Conservation (phyloP, 192 early-diverging fungal species). For the Gryganskiella cystojenkinii region DNA sequence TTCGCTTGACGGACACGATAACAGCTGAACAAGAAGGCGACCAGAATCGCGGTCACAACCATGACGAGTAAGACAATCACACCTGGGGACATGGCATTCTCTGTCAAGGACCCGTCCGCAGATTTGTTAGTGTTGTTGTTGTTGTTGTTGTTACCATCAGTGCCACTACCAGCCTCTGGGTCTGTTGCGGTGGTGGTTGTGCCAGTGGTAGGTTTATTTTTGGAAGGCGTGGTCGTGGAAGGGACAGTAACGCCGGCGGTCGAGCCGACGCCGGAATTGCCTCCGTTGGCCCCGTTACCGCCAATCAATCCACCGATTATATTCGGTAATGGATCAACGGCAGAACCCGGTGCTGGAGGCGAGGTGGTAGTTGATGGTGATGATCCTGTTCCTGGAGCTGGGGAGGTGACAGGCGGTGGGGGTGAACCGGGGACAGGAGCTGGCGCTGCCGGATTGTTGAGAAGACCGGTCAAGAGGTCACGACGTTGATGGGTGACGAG, state of each 20-base stretch:
- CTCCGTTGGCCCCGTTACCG: background rate
- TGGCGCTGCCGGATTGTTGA: too few species aligned
- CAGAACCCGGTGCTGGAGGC: too few species aligned
- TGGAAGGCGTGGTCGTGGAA: background rate
- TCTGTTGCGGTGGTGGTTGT: too few species aligned
- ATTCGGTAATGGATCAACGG: background rate
- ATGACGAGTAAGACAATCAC: constrained; percentile 22
- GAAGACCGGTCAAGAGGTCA: too few species aligned
- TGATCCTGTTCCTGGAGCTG: background rate
- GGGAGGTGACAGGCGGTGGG: too few species aligned
- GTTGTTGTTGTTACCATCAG: background rate
- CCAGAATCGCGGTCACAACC: constrained; percentile 4
- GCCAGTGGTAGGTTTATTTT: too few species aligned
- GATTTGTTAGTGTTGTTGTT: background rate
- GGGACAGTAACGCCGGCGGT: background rate
- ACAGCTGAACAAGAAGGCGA: constrained; percentile 28
- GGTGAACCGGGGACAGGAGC: too few species aligned
- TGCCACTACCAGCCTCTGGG: background rate
- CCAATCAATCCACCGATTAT: background rate
- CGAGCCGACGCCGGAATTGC: background rate
- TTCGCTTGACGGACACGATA: constrained; percentile 29
- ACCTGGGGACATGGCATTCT: constrained; percentile 11
- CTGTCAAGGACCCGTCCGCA: background rate
- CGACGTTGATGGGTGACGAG: too few species aligned
- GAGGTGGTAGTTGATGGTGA: background rate